Evolutionary conservation across 2,329 filamentous ascomycete species (phyloP), one percentile per base, ranked within the genome.

Genomic region (Colletotrichum euphorbiae): DNA sequence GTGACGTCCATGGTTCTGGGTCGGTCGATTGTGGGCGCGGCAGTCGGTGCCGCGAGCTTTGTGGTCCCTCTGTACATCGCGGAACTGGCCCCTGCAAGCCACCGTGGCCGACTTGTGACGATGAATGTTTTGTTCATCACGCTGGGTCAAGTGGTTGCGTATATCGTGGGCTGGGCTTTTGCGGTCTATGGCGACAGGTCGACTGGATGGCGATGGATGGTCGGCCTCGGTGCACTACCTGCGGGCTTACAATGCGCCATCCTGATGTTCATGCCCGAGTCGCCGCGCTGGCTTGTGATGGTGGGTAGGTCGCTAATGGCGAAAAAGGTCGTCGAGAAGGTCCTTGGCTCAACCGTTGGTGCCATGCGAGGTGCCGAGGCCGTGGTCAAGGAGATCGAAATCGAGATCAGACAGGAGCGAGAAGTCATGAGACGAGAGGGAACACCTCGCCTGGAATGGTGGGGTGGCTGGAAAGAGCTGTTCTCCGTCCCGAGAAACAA

Each of bases 61-160:
- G 92, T 97, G 4, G 91, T 93, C 33, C 94, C 94, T 51, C 79
- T 98, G 73, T 97, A 97, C 79, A 95, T 98, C 68, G 91, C 92
- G 8, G 95, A 98, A 78, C 82, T 97, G 12, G 90, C 93, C 3
- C 94, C 95, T 0, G 88, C 92, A 2, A 84, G 88, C 21, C 88
- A 92, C 69, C 84, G 95, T 62, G 95, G 95, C 13, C 83, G 92
- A 45, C 82, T 98, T 45, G 91, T 98, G 4, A 97, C 93, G 1
- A 87, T 96, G 63, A 90, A 93, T 67, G 89, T 91, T 28, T 81
- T 98, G 21, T 94, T 97, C 72, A 91, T 98, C 64, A 97, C 94
- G 0, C 83, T 92, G 11, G 95, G 95, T 0, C 94, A 98, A 79
- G 92, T 97, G 2, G 87, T 97, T 19, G 94, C 95, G 2, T 98